Evolutionary conservation across 495 filamentous ascomycete species (phyloP).

Genomic region (Penicillium ochrochloron): DNA sequence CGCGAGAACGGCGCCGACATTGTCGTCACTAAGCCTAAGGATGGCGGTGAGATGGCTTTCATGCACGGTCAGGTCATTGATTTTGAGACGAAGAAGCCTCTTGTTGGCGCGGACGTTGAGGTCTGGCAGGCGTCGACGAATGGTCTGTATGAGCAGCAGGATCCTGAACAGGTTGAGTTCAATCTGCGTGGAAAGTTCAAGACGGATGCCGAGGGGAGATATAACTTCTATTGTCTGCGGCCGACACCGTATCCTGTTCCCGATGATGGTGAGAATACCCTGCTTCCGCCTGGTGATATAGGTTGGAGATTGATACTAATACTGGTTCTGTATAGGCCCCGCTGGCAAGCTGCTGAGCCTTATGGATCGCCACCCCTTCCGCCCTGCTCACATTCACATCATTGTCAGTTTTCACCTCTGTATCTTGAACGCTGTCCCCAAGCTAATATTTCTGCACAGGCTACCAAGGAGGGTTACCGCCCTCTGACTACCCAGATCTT

Average conservation of each 20-base stretch:
- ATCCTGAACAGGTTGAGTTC: constrained; percentile 69
- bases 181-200: constrained; percentile 75
- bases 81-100: constrained; percentile 58
- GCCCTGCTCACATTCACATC: constrained; percentile 85
- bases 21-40: constrained; percentile 57
- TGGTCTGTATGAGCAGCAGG: constrained; percentile 81
- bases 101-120: constrained; percentile 68
- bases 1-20: constrained; percentile 68
- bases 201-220: constrained; percentile 67
- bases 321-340: constrained; percentile 33
- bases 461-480: constrained; percentile 53
- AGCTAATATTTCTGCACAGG: constrained; percentile 35
- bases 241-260: constrained; percentile 77
- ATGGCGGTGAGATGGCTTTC: constrained; percentile 57
- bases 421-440: neutral
- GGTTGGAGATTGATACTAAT: neutral
- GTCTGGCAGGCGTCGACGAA: constrained; percentile 80
- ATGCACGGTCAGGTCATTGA: constrained; percentile 69
- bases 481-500: constrained; percentile 76
- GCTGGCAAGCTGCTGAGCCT: constrained; percentile 52
- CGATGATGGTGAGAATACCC: constrained; percentile 56
- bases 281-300: neutral
- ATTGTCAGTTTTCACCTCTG: constrained; percentile 55
- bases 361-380: constrained; percentile 76
- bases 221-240: constrained; percentile 68